These are phyloP conservation scores for Nicotiana sylvestris DNA, from an alignment of 257 asterid genomes.

Conservation along the genomic window DNA sequence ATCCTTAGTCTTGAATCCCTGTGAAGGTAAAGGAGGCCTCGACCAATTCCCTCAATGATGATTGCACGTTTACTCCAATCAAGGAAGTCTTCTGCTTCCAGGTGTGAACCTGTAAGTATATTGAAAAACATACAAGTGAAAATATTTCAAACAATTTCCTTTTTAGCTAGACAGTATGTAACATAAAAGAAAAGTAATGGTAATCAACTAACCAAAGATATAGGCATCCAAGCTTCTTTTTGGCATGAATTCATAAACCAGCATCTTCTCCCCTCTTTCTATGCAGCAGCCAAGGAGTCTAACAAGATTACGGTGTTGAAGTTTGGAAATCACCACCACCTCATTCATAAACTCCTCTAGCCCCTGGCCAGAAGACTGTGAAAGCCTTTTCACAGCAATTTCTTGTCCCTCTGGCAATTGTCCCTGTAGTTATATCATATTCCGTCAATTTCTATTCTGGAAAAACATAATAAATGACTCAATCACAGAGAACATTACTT, in stretches of 20 bases:
- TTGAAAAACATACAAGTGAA: not conserved
- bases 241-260: conserved; percentile 56
- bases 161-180: not conserved
- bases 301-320: conserved; percentile 57
- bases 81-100: conserved; percentile 10
- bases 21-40: conserved; percentile 67
- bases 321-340: conserved; percentile 49
- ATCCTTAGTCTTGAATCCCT: conserved; percentile 58
- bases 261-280: conserved; percentile 45
- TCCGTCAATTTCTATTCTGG: conserved; percentile 16
- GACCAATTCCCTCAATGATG: conserved; percentile 54
- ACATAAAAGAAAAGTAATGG: not conserved
- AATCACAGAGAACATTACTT: conserved; percentile 23
- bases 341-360: conserved; percentile 54
- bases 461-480: not conserved
- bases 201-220: conserved; percentile 38
- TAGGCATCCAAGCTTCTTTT: conserved; percentile 45
- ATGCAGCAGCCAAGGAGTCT: conserved; percentile 46
- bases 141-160: not conserved
- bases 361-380: conserved; percentile 50
- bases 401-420: conserved; percentile 36
- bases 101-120: not conserved
- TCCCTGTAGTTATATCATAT: conserved; percentile 30
- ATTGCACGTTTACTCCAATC: conserved; percentile 47
- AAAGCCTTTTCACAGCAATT: conserved; percentile 57